Conservation (phyloP, 805 yeast genomes). For the Starmera quercuum region DNA sequence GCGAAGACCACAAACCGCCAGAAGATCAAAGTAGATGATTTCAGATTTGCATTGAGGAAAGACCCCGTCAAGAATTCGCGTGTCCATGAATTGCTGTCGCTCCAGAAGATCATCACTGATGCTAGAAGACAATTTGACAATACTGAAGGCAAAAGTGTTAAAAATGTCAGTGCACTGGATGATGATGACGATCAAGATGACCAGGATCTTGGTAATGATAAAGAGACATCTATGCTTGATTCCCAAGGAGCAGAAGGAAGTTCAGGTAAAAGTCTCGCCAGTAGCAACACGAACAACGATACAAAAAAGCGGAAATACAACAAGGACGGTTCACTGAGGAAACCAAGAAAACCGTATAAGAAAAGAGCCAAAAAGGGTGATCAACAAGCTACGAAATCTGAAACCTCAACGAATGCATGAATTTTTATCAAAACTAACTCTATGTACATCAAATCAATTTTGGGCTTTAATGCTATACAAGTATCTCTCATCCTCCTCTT, state of each 20-base stretch:
- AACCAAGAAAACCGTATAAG: conserved; percentile 25
- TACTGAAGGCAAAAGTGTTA: conserved; percentile 39
- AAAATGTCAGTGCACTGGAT: conserved; percentile 16
- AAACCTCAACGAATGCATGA: neutral
- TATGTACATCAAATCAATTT: neutral
- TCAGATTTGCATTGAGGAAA: conserved; percentile 58
- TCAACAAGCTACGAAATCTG: neutral
- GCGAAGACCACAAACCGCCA: conserved; percentile 46
- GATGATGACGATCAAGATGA: conserved; percentile 22
- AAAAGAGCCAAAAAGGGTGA: conserved; percentile 22
- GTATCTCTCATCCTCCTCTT: conserved; percentile 11
- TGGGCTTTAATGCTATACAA: conserved; percentile 9
- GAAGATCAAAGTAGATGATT: conserved; percentile 65
- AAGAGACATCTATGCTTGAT: conserved; percentile 1
- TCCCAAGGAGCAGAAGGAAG: neutral
- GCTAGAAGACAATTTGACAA: conserved; percentile 65
- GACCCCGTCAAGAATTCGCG: conserved; percentile 66
- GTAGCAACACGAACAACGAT: conserved; percentile 10
- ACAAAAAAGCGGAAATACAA: conserved; percentile 20
- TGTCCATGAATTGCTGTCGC: conserved; percentile 51
- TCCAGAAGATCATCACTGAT: conserved; percentile 54
- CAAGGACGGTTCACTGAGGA: conserved; percentile 16
- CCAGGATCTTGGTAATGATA: conserved; percentile 5
- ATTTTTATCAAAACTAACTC: neutral
- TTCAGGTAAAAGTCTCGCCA: too few relatives aligned